Base-by-base conservation (phyloP, 2,329 filamentous ascomycete species). In the Sporothrix euskadiensis region DNA sequence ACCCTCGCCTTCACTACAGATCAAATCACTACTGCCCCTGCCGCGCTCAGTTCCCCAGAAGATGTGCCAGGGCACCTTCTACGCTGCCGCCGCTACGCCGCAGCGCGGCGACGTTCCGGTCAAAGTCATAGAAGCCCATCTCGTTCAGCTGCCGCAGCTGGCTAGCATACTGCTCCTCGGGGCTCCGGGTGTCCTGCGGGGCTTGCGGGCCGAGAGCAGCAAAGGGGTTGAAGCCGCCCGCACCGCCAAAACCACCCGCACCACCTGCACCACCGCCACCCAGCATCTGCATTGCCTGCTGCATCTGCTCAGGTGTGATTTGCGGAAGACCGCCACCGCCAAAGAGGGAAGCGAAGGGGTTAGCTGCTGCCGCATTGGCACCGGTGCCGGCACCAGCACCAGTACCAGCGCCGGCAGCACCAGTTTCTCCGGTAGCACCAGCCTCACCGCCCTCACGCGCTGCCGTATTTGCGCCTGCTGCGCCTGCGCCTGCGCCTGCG, bases 101-200 rank as follows among this genome's bases (percentile, higher is more conserved):
- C 79, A 99, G 84, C 5, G 96, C 96, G 73, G 92, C 90, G 44
- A 99, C 89, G 78, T 99, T 99, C 77, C 92, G 86, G 71, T 99
- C 95, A 79, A 98, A 99, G 80, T 99, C 94, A 80, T 90, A 97
- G 83, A 99, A 99, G 3, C 96, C 96, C 96, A 99, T 99, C 77
- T 98, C 96, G 81, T 99, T 99, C 75, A 99, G 84, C 83, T 98
- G 94, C 74, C 94, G 87, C 69, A 99, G 85, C 83, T 99, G 95
- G 44, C 93, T 90, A 3, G 92, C 94, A 78, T 97, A 99, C 74
- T 93, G 87, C 82, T 98, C 96, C 85, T 99, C 96, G 0, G 96
- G 95, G 4, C 96, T 94, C 75, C 95, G 88, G 79, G 87, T 97
- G 82, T 99, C 96, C 5, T 94, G 92, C 22, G 88, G 83, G 10